phyloP scores from a whole-genome alignment of 2,329 filamentous ascomycete species.

The Colletotrichum limetticola region DNA sequence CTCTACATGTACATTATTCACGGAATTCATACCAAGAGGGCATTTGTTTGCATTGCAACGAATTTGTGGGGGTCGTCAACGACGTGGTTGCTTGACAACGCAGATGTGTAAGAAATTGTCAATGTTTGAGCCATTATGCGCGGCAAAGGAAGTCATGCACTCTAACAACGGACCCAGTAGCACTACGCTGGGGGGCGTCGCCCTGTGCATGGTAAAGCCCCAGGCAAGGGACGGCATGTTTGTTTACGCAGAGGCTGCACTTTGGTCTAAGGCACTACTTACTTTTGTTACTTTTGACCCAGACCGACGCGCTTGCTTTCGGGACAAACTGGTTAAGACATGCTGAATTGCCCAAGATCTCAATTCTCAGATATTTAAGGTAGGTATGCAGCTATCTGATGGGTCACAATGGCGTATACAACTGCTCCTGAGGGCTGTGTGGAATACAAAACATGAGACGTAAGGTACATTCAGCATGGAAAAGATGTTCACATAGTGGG shows the following conservation, averaged over 20 bases:
- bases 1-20: not conserved
- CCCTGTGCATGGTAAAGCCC: not conserved
- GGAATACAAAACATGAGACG: no score
- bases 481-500: no score
- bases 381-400: not conserved
- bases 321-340: not conserved
- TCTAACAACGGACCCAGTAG: not conserved
- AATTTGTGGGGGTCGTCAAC: not conserved
- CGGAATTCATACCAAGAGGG: not conserved
- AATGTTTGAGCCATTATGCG: not conserved
- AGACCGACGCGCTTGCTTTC: not conserved
- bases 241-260: not conserved
- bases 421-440: not conserved
- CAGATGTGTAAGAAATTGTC: not conserved
- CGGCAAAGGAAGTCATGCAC: not conserved
- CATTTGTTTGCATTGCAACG: not conserved
- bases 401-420: not conserved
- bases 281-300: not conserved
- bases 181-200: not conserved
- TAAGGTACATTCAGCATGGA: no score
- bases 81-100: not conserved
- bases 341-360: not conserved
- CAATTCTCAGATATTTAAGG: not conserved
- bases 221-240: not conserved
- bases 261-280: not conserved